phyloP scores from a whole-genome alignment of 352 stramenopile genomes.

The Elongisporangium anandrum region DNA sequence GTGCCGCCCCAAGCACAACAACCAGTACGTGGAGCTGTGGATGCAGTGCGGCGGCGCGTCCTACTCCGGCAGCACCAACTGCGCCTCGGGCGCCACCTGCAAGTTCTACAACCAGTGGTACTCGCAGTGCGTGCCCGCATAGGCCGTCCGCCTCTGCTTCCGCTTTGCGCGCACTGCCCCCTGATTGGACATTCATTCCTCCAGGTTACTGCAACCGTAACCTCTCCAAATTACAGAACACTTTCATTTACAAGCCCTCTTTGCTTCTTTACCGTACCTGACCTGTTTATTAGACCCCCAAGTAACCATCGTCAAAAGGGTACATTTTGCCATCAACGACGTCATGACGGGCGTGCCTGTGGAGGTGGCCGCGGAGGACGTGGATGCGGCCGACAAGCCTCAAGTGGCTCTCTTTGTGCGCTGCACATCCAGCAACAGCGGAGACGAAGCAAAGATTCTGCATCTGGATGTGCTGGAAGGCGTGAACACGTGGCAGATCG shows the following conservation, averaged over 20 bases:
- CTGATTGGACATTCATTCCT: too few relatives aligned
- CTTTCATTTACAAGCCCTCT: too few relatives aligned
- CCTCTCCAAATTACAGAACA: too few relatives aligned
- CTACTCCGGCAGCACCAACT: constrained; percentile 15
- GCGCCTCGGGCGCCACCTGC: constrained; percentile 18
- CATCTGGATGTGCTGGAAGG: constrained; percentile 26
- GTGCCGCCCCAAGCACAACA: constrained; percentile 14
- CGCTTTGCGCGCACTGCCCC: too few relatives aligned
- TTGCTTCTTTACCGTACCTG: too few relatives aligned
- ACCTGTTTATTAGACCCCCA: too few relatives aligned
- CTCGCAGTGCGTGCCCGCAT: constrained; percentile 34
- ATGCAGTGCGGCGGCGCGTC: constrained; percentile 18
- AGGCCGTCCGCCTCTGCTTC: background rate
- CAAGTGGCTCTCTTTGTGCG: constrained; percentile 12
- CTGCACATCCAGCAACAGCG: constrained; percentile 9
- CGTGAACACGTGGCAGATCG: constrained; percentile 19
- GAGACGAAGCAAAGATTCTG: constrained; percentile 7
- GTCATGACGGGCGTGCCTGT: constrained; percentile 8
- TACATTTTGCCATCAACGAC: too few relatives aligned
- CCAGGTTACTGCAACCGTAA: too few relatives aligned
- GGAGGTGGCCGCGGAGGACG: constrained; percentile 18
- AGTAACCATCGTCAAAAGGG: too few relatives aligned
- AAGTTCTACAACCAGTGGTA: constrained; percentile 33
- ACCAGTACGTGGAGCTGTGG: constrained; percentile 16
- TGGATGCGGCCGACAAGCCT: constrained; percentile 6